Evolutionary conservation across 1,139 yeast genomes (phyloP), one percentile per base, ranked within the genome.

Genomic region (Nakaseomyces uthaithaninus): DNA sequence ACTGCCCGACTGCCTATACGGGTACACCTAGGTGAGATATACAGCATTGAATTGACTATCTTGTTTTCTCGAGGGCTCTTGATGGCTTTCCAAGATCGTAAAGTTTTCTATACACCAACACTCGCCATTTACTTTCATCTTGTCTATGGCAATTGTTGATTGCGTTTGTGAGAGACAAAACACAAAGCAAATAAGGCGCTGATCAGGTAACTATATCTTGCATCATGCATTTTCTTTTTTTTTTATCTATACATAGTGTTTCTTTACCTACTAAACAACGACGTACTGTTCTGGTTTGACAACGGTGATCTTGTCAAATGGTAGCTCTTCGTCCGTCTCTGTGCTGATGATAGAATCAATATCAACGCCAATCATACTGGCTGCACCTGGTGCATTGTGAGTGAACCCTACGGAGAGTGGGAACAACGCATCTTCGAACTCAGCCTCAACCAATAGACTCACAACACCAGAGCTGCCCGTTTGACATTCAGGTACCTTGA

Each of bases 381-480:
- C 37, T 4, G 28, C 23, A 9, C 27, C 28, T 19, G 24, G 35
- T n/a, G 35, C 35, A 11, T 31, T 31, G 10, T 20, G 25, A 11
- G 35, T 31, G 35, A 31, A 31, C n/a, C 35, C 35, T 4, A 31
- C 25, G 17, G 35, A 8, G n/a, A 91, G 77, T 47, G 98, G 98
- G 83, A 87, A 89, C 55, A 91, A 70, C 16, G 80, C 74, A 48
- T 87, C 95, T 62, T 91, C 97, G 45, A 75, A 78, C 38, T 70
- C 77, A 7, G 80, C 83, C 49, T 80, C 81, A 45, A 87, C 76
- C 11, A 79, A 63, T 58, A 89, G 80, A 59, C 85, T 94, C 61
- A 91, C 80, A 30, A 87, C 77, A 18, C 94, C 95, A 36, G 74
- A 70, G 14, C 71, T 70, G 38, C 73, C 75, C 15, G 71, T 59